Evolutionary conservation across 768 basidiomycete species (phyloP).

Genomic region (Termitomyces sp.): DNA sequence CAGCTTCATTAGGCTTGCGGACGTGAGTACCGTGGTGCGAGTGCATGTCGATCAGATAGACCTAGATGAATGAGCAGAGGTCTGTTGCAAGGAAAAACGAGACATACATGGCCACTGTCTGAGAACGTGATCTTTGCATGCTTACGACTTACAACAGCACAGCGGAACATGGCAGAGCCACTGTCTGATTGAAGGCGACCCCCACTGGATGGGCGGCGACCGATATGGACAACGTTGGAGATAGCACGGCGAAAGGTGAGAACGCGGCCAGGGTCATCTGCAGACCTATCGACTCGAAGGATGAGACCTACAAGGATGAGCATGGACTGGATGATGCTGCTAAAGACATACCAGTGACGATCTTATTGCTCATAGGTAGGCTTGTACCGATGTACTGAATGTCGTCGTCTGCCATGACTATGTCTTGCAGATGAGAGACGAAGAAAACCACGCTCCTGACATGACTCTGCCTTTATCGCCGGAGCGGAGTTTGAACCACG

Average conservation of each 20-base stretch:
- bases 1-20: slow-evolving; percentile 42
- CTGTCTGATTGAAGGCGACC: slow-evolving; percentile 30
- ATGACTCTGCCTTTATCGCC: slow-evolving; percentile 13
- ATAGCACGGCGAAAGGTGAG: slow-evolving; percentile 49
- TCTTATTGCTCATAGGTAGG: slow-evolving; percentile 23
- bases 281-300: slow-evolving; percentile 51
- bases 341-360: slow-evolving; percentile 30
- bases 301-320: slow-evolving; percentile 41
- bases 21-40: slow-evolving; percentile 79
- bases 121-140: slow-evolving; percentile 76
- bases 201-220: slow-evolving; percentile 56
- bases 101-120: slow-evolving; percentile 61
- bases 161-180: slow-evolving; percentile 57
- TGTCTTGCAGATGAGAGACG: slow-evolving; percentile 6
- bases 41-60: slow-evolving; percentile 60
- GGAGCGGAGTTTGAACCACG: slow-evolving; percentile 11
- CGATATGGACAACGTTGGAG: slow-evolving; percentile 53
- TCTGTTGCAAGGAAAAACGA: slow-evolving; percentile 4
- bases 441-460: slow-evolving; percentile 3
- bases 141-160: slow-evolving; percentile 72
- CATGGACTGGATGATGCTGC: slow-evolving; percentile 5
- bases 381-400: slow-evolving; percentile 53
- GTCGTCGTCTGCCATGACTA: slow-evolving; percentile 45
- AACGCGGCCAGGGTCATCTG: slow-evolving; percentile 34
- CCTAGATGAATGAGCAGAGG: slow-evolving; percentile 33